A percentile compares a stretch with the other conserved stretches of the same genome.
These are phyloP conservation scores for Penicillium antarcticum DNA, from an alignment of 495 filamentous ascomycete genomes.

Conservation along the genomic window DNA sequence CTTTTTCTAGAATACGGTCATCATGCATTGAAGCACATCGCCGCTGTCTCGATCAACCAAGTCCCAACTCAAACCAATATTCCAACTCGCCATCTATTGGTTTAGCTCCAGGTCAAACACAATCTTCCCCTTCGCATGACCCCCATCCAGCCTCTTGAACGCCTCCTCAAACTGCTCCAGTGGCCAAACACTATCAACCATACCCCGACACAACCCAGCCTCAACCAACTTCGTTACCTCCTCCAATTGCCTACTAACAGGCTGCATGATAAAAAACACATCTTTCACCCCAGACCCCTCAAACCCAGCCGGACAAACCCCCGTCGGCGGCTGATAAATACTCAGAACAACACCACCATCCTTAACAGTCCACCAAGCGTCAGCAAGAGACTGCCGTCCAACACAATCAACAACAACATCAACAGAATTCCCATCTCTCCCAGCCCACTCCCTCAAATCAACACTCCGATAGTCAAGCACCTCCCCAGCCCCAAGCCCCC, in stretches of 20 bases:
- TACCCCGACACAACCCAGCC: conserved; percentile 28
- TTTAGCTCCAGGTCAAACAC: conserved; percentile 29
- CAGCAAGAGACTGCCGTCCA: conserved; percentile 40
- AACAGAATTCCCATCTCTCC: conserved; percentile 22
- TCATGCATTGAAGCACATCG: too few relatives aligned
- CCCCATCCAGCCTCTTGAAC: conserved; percentile 40
- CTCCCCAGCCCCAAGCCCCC: conserved; percentile 40
- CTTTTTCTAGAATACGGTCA: too few relatives aligned
- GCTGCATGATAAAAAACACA: conserved; percentile 45
- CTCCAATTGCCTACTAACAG: conserved; percentile 36
- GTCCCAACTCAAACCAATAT: neutral
- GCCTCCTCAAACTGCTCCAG: conserved; percentile 45
- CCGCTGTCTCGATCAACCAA: too few relatives aligned
- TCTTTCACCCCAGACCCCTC: conserved; percentile 24
- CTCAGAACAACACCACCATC: conserved; percentile 45
- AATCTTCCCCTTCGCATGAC: conserved; percentile 41
- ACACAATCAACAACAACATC: conserved; percentile 53
- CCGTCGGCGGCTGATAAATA: conserved; percentile 48
- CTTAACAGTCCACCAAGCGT: conserved; percentile 44
- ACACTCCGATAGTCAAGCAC: conserved; percentile 43
- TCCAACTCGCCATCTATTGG: neutral
- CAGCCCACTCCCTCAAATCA: conserved; percentile 33
- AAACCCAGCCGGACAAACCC: conserved; percentile 32
- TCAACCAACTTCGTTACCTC: conserved; percentile 43
- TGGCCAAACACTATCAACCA: conserved; percentile 48